Percentiles rank a stretch among this genome's conserved stretches.
Conservation (phyloP, 2,329 filamentous ascomycete genomes). For the Xylariaceae sp. region DNA sequence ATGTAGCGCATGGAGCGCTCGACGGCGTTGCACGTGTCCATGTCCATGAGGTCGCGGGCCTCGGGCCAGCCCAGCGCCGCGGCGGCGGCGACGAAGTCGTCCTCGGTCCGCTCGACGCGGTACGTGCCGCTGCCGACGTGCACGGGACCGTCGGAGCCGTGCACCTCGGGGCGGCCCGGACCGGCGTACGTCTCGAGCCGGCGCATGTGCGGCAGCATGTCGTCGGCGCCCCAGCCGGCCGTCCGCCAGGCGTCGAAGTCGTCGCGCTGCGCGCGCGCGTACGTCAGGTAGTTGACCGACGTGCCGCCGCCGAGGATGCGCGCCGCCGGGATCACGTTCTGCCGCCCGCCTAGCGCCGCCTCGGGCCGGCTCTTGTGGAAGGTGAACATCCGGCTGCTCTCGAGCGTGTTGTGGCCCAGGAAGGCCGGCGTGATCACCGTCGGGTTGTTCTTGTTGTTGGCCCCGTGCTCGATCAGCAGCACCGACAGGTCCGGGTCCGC, state of each 20-base stretch:
- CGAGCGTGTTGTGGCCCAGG: background rate
- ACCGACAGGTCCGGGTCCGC: background rate
- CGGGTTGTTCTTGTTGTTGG: background rate
- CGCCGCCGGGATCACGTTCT: background rate
- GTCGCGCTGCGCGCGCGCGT: constrained; percentile 21
- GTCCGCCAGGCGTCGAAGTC: constrained; percentile 23
- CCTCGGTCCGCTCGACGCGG: constrained; percentile 30
- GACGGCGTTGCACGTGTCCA: constrained; percentile 28
- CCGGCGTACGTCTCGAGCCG: constrained; percentile 24
- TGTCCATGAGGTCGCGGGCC: constrained; percentile 43
- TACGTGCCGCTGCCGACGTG: constrained; percentile 41
- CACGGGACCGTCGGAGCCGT: constrained; percentile 42
- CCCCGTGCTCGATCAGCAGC: background rate
- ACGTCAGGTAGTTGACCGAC: constrained; percentile 39
- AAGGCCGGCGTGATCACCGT: background rate
- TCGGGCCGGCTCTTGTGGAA: background rate
- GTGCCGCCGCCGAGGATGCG: constrained; percentile 42
- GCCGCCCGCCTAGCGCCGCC: background rate
- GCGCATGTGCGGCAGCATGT: constrained; percentile 41
- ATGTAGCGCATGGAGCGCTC: constrained; percentile 11
- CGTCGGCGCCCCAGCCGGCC: constrained; percentile 18
- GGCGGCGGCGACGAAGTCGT: constrained; percentile 43
- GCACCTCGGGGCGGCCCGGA: constrained; percentile 28
- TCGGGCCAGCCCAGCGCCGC: constrained; percentile 41
- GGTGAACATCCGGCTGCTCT: no score